Evolutionary conservation across 768 basidiomycete species (phyloP).

Genomic region (Rhodocollybia butyracea): DNA sequence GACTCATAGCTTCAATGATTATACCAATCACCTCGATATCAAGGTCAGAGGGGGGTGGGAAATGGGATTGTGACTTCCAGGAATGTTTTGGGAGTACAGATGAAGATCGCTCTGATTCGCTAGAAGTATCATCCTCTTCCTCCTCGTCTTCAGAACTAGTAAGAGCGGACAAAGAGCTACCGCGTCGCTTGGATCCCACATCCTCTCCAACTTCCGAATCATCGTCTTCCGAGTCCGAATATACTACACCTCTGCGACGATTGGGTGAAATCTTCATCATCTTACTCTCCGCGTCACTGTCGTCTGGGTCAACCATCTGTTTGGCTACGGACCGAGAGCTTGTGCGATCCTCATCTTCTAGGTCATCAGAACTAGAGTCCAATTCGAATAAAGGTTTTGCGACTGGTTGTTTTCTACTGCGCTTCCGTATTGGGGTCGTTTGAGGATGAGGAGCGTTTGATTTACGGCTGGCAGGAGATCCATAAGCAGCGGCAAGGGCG

Average conservation of each 20-base stretch:
- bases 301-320: too few species aligned
- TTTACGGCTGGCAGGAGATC: neutral
- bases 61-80: neutral
- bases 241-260: too few species aligned
- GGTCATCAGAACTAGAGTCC: neutral
- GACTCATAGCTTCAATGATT: conserved; percentile 68
- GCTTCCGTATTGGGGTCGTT: neutral
- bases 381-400: neutral
- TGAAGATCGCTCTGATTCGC: neutral
- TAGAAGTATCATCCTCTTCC: neutral
- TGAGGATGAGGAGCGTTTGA: neutral
- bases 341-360: neutral
- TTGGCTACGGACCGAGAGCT: too few species aligned
- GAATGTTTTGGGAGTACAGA: neutral
- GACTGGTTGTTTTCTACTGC: neutral
- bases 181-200: neutral
- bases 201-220: neutral
- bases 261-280: too few species aligned
- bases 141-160: neutral
- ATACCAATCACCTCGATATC: conserved; percentile 56
- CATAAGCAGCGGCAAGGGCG: neutral
- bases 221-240: neutral
- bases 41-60: conserved; percentile 13
- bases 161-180: neutral
- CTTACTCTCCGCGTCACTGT: too few species aligned